Base-by-base conservation (phyloP, 1,139 yeast genomes). In the Yamadazyma songkhlaensis region DNA sequence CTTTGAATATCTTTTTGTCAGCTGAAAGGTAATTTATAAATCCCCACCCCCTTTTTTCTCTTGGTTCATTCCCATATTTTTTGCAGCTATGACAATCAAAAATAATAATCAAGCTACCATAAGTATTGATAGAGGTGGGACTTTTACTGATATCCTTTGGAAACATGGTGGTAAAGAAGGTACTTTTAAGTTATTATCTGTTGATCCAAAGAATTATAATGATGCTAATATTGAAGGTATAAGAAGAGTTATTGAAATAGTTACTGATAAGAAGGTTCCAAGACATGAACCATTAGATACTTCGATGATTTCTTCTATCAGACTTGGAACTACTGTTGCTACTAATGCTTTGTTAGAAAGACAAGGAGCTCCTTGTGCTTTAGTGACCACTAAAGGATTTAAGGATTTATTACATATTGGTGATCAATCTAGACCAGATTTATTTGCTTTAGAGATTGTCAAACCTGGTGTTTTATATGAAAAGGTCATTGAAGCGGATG, bases 271-370 rank as follows among this genome's bases (percentile, higher is more conserved):
- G 25, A 26, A 36, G 13, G 43, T 54, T 12, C 45, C 52, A 9
- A 42, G 57, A 38, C 39, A 39, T 23, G 42, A 39, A 17, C 50
- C 46, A 26, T 46, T 54, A 31, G 61, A 54, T 29, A 67, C 69
- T n/a, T 51, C 68, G 15, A 60, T 62, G 32, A 53, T 61, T 9
- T 44, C 54, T 61, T 72, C 81, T 31, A 75, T 84, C 29, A 68
- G 90, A 44, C 77, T 84, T 77, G 94, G 94, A 9, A 84, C 94
- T 2, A 85, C 94, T 0, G 85, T 84, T 14, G 92, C 94, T 1
- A 85, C 94, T 1, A 79, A 79, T 54, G 90, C 92, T 3, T 65
- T 85, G 20, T 61, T 81, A 38, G 88, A 81, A 48, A 67, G 88
- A 40, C 79, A 80, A 48, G 88, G 88, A 35, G 81, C 79, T 37